These are phyloP conservation scores for Puccinia novopanici DNA, from an alignment of 1,284 basidiomycete species.

Conservation along the genomic window DNA sequence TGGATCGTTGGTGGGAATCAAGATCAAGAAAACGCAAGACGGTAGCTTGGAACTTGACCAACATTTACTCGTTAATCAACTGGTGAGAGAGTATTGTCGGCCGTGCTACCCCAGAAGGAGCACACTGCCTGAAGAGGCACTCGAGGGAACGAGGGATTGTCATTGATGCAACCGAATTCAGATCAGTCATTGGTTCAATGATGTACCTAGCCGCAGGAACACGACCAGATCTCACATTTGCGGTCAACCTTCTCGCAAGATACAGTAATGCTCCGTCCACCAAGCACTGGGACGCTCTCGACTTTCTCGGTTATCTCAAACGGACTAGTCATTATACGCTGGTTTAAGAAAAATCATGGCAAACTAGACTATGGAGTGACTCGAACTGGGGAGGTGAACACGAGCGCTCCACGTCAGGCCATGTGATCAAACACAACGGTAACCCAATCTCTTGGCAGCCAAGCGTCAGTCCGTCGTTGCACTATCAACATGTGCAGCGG, in stretches of 20 bases:
- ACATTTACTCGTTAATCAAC: no score
- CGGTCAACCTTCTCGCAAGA: background rate
- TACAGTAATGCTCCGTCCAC: background rate
- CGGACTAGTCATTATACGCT: background rate
- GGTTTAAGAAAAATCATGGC: background rate
- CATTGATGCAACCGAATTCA: background rate
- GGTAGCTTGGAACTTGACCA: no score
- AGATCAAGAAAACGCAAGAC: background rate
- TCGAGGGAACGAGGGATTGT: background rate
- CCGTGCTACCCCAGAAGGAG: background rate
- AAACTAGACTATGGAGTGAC: background rate
- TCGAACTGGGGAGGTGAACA: conserved; percentile 39
- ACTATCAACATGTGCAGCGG: background rate
- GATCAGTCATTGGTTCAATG: background rate
- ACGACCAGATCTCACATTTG: background rate
- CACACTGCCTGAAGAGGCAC: background rate
- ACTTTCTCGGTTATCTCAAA: background rate
- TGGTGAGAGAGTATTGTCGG: background rate
- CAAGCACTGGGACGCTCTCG: background rate
- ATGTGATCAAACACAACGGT: background rate
- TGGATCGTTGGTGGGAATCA: background rate
- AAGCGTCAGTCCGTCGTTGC: conserved; percentile 5
- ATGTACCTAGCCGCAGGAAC: background rate
- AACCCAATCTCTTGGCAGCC: background rate
- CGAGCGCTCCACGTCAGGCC: background rate